A percentile compares a stretch with the other conserved stretches of the same genome.
phyloP scores from a whole-genome alignment of 352 stramenopile genomes.

The Globisporangium spiculum region DNA sequence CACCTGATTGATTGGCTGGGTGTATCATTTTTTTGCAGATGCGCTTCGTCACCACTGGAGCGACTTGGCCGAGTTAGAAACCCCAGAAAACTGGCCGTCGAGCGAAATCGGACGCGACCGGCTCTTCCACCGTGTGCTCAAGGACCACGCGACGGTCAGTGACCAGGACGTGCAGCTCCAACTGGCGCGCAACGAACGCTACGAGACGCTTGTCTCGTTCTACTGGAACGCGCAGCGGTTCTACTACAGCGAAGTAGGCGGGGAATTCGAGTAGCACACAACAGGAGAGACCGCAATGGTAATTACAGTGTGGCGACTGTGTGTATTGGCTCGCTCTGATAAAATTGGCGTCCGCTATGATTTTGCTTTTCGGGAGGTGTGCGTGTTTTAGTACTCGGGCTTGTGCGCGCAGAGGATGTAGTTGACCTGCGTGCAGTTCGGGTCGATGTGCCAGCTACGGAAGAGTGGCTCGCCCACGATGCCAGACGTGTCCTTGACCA shows the following conservation, averaged over 20 bases:
- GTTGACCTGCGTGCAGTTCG: constrained; percentile 74
- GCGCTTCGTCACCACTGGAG: constrained; percentile 58
- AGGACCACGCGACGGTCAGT: constrained; percentile 47
- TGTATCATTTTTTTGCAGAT: constrained; percentile 27
- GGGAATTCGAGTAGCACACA: neutral
- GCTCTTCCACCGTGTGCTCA: constrained; percentile 72
- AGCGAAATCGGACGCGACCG: constrained; percentile 39
- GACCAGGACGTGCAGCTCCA: constrained; percentile 41
- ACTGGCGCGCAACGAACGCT: constrained; percentile 46
- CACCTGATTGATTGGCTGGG: neutral
- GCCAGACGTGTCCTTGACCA: constrained; percentile 66
- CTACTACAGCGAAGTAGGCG: constrained; percentile 17
- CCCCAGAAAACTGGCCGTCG: constrained; percentile 48
- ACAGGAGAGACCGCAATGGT: neutral
- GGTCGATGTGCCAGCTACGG: constrained; percentile 68
- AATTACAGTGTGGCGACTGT: too few species aligned
- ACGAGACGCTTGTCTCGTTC: constrained; percentile 40
- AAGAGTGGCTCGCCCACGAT: constrained; percentile 79
- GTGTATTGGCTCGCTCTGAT: neutral
- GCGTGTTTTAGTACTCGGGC: constrained; percentile 23
- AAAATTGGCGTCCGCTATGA: neutral
- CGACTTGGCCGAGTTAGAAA: constrained; percentile 38
- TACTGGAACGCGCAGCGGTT: constrained; percentile 41
- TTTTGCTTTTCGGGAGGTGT: neutral
- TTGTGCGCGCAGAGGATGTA: constrained; percentile 84